Base-by-base conservation (phyloP, 2,329 filamentous ascomycete genomes). In the Fusarium sp. region DNA sequence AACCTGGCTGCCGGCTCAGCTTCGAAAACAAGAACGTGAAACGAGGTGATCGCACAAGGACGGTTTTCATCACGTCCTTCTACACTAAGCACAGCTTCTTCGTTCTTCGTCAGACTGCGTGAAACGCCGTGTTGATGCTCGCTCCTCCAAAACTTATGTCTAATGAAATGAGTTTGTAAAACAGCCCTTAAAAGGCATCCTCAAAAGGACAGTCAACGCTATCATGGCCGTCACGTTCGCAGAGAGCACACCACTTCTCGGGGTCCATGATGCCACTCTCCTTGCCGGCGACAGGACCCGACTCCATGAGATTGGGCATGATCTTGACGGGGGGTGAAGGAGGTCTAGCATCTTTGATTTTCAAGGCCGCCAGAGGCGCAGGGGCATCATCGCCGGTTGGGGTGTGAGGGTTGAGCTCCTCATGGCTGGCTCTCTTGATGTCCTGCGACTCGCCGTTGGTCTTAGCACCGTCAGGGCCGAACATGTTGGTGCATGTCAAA, bases 201-300 rank as follows among this genome's bases (percentile, higher is more conserved):
- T 97, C 94, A 79, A 97, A 92, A 14, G 94, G 94, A 79, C 94
- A 97, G 78, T 96, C 93, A 64, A 97, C 94, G 75, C 95, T 97
- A 79, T 97, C 92, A 77, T 99, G 96, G 15, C 96, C 96, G 75
- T 99, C 96, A 65, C 93, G 89, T 83, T 99, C 96, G 77, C 96
- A 99, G 44, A 98, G 84, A 17, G 96, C 96, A 79, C 96, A 99
- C 96, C 96, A 99, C 81, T 97, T 97, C 65, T 90, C 87, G 55
- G 90, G 88, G 74, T 98, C 93, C 68, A 95, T 84, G 46, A 92
- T 82, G 2, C 92, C 91, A 56, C 89, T 93, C 69, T 90, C 88
- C 81, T 93, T 95, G 52, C 92, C 92, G 6, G 92, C 90, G 23
- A 93, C 86, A 3, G 92, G 90, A 3, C 88, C 88, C 53, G 84